Evolutionary conservation across 2,329 filamentous ascomycete species (phyloP).

Genomic region (Fusarium kyushuense): DNA sequence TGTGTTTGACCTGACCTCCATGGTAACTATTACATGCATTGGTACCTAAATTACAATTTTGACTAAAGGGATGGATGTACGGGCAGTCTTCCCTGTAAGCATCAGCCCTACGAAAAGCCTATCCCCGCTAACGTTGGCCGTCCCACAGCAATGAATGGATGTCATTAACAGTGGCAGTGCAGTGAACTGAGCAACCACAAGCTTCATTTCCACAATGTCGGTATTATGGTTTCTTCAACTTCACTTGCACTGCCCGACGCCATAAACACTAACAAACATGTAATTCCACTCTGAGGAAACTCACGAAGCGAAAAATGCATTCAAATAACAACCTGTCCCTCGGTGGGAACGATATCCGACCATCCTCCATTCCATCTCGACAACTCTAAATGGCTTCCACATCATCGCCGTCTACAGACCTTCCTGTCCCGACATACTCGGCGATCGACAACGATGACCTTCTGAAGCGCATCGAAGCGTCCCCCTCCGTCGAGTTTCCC

Average conservation of each 20-base stretch:
- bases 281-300: conserved; percentile 1
- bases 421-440: conserved; percentile 38
- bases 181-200: conserved; percentile 12
- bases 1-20: too few species aligned
- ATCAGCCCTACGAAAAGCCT: conserved; percentile 23
- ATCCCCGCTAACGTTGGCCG: conserved; percentile 1
- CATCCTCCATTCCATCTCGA: not conserved
- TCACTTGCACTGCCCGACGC: conserved; percentile 16
- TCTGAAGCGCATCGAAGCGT: conserved; percentile 36
- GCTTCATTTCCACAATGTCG: conserved; percentile 1
- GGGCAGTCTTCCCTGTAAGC: too few species aligned
- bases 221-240: not conserved
- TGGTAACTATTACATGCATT: too few species aligned
- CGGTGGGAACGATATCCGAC: not conserved
- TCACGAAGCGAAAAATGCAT: not conserved
- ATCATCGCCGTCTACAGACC: not conserved
- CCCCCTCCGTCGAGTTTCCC: conserved; percentile 36
- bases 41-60: too few species aligned
- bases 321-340: conserved; percentile 18
- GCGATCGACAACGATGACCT: conserved; percentile 36
- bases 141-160: not conserved
- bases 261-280: not conserved
- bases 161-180: conserved; percentile 24
- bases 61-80: too few species aligned
- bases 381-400: not conserved